A percentile compares a stretch with the other conserved stretches of the same genome.
Evolutionary conservation across 371 early-diverging fungal genomes (phyloP).

Genomic region (Zopfochytrium polystomum): DNA sequence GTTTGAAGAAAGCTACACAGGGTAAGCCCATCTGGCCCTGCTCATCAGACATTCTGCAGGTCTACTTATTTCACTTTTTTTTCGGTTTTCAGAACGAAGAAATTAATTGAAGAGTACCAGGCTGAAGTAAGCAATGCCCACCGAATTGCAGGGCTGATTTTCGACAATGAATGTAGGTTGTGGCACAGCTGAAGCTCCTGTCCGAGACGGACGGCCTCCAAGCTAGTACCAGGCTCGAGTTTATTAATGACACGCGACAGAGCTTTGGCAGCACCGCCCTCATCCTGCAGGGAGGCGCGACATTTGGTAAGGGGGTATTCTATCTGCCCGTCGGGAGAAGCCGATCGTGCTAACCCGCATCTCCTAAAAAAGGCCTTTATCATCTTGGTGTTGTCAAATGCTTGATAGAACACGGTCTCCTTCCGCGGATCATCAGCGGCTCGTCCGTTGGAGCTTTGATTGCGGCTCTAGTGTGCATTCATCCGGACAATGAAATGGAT

Average conservation of each 20-base stretch:
- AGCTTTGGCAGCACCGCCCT: constrained; percentile 88
- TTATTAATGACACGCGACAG: constrained; percentile 76
- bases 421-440: constrained; percentile 88
- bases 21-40: too few relatives aligned
- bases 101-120: constrained; percentile 77
- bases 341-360: too few relatives aligned
- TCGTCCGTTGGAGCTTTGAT: constrained; percentile 85
- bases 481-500: constrained; percentile 78
- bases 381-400: constrained; percentile 83
- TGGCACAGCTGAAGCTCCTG: too few relatives aligned
- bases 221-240: constrained; percentile 60
- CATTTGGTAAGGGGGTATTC: too few relatives aligned
- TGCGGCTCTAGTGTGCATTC: constrained; percentile 79
- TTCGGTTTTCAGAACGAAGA: constrained; percentile 79
- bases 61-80: too few relatives aligned
- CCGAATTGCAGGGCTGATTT: constrained; percentile 59
- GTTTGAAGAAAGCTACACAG: constrained; percentile 66
- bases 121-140: constrained; percentile 67
- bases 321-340: too few relatives aligned
- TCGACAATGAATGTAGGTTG: constrained; percentile 61
- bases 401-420: constrained; percentile 62
- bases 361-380: too few relatives aligned
- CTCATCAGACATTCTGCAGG: too few relatives aligned
- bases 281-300: constrained; percentile 85
- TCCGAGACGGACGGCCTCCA: constrained; percentile 43